Evolutionary conservation across 2,329 filamentous ascomycete genomes (phyloP).

Genomic region (Rosellinia necatrix): DNA sequence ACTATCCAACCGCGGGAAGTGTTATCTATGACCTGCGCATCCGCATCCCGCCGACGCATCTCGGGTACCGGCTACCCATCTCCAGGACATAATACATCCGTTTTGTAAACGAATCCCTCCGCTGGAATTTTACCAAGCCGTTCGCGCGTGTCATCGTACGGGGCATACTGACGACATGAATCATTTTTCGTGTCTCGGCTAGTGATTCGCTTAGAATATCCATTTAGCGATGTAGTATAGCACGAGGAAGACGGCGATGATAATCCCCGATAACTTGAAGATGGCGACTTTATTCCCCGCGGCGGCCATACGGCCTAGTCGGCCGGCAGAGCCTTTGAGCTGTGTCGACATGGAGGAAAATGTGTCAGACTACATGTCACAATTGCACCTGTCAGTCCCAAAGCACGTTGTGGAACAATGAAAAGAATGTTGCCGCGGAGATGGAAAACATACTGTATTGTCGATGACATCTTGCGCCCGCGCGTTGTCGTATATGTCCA

Average conservation of each 20-base stretch:
- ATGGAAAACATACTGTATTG: slow-evolving; percentile 77
- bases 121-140: not conserved
- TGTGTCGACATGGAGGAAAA: slow-evolving; percentile 86
- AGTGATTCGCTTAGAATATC: slow-evolving; percentile 54
- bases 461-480: slow-evolving; percentile 87
- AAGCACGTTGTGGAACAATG: not conserved
- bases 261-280: slow-evolving; percentile 83
- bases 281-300: slow-evolving; percentile 90
- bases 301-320: slow-evolving; percentile 87
- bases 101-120: too few species aligned
- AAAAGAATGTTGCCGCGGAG: not conserved
- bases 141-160: not conserved
- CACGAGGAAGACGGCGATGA: slow-evolving; percentile 72
- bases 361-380: slow-evolving; percentile 70
- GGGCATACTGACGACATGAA: not conserved
- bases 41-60: not conserved
- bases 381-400: not conserved
- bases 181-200: not conserved
- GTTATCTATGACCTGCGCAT: not conserved
- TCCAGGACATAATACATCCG: too few species aligned
- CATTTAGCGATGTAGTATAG: slow-evolving; percentile 74
- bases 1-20: not conserved
- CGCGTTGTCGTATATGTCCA: slow-evolving; percentile 98
- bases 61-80: too few species aligned
- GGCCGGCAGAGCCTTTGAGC: slow-evolving; percentile 80